A percentile compares a stretch with the other conserved stretches of the same genome.
Evolutionary conservation across 1,139 yeast genomes (phyloP).

Genomic region (Geotrichum histeridarum): DNA sequence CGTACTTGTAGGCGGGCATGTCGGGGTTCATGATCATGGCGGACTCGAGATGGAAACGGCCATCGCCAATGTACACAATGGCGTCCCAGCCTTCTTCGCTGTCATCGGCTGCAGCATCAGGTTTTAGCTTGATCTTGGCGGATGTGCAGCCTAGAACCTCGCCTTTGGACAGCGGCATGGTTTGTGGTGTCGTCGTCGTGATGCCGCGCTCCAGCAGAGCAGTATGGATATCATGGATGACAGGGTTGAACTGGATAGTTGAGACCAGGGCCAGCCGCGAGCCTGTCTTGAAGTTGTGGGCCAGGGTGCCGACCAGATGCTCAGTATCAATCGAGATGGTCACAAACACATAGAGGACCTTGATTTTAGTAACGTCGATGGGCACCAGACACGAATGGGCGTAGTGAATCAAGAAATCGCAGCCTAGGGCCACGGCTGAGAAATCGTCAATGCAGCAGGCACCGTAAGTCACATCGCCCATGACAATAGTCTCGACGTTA

Average conservation of each 20-base stretch:
- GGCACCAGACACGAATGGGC: slow-evolving; percentile 98
- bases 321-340: slow-evolving; percentile 82
- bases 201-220: slow-evolving; percentile 40
- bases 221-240: slow-evolving; percentile 72
- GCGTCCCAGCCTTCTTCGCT: slow-evolving; percentile 64
- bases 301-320: slow-evolving; percentile 73
- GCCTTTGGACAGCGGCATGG: slow-evolving; percentile 88
- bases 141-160: slow-evolving; percentile 97
- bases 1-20: slow-evolving; percentile 87
- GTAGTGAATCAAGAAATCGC: slow-evolving; percentile 92
- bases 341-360: slow-evolving; percentile 90
- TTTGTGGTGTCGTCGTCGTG: slow-evolving; percentile 74
- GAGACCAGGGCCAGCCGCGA: slow-evolving; percentile 76
- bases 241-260: slow-evolving; percentile 94
- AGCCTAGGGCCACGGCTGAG: slow-evolving; percentile 86
- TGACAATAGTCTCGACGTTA: slow-evolving; percentile 77
- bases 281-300: slow-evolving; percentile 61
- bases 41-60: slow-evolving; percentile 89
- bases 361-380: slow-evolving; percentile 81
- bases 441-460: slow-evolving; percentile 98
- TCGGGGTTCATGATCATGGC: slow-evolving; percentile 97
- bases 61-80: slow-evolving; percentile 92
- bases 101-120: slow-evolving; percentile 36
- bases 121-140: slow-evolving; percentile 48
- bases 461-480: slow-evolving; percentile 99